Base-by-base conservation (phyloP, 495 filamentous ascomycete species). In the Lophium mytilinum region DNA sequence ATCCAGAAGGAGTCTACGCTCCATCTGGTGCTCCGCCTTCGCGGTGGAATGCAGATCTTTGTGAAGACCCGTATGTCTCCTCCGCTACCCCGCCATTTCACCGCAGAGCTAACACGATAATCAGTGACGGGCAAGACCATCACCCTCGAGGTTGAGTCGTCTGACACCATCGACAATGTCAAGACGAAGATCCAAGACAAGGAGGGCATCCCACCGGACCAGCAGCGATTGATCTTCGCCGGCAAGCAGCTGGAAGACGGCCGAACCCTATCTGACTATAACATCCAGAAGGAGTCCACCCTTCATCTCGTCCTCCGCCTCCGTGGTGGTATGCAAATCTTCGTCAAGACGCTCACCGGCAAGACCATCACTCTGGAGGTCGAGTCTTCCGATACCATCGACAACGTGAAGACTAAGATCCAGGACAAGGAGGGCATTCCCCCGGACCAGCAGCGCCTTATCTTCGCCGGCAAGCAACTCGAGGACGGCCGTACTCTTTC, bases 1-100 rank as follows among this genome's bases (percentile, higher is more conserved):
- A 96, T 97, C 56, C 93, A 96, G 76, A 97, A 96, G 82, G 92
- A 96, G 74, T 90, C 86, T 11, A 96, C 92, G 21, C 87, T 96
- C 33, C 92, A 97, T 69, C 75, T 97, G 24, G 92, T 97, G 57
- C 91, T 97, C 50, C 93, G 92, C 76, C 90, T 97, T 10, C 93
- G 92, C 78, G 92, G 92, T 76, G 92, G 92, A 71, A 97, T 97
- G 92, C 92, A 97, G 73, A 96, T 97, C 71, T 97, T 74, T 63
- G 71, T 74, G 58, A 74, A 74, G 69, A 74, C 71, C 52, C 58
- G 83, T 86, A 83, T 71, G 83, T 80, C 56, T 21, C 81, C 50
- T 40, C 42, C 50, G 43, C 35, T 33, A 24, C 53, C 8, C 14
- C 35, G n/a, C 35, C 49, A 35, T 46, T 19, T 18, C n/a, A 41